Evolutionary conservation across 2,329 filamentous ascomycete genomes (phyloP).

Genomic region (Emergomyces orientalis): DNA sequence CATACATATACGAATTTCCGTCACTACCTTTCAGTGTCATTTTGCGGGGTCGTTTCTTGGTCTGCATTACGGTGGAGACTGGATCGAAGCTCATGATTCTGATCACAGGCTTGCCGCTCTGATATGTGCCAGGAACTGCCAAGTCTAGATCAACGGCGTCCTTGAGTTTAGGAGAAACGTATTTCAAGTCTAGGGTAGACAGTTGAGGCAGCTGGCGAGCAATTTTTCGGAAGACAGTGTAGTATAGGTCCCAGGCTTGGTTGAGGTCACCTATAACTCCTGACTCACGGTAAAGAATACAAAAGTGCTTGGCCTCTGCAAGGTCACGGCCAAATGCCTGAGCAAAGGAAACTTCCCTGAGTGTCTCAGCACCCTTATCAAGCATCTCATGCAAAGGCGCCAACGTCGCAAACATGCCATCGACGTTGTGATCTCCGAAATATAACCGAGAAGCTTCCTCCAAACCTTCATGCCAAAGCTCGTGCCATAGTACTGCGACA

Average conservation of each 20-base stretch:
- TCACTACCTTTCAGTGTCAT: constrained; percentile 83
- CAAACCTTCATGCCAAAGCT: constrained; percentile 95
- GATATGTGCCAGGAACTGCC: constrained; percentile 91
- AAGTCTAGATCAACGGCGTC: constrained; percentile 77
- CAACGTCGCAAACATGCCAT: constrained; percentile 90
- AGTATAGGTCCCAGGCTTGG: constrained; percentile 98
- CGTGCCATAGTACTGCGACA: constrained; percentile 95
- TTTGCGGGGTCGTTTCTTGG: constrained; percentile 90
- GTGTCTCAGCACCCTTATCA: constrained; percentile 81
- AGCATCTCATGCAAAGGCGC: constrained; percentile 86
- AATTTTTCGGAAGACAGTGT: constrained; percentile 95
- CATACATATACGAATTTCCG: constrained; percentile 75
- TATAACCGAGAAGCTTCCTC: constrained; percentile 95
- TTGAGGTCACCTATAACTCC: constrained; percentile 89
- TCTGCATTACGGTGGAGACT: constrained; percentile 84
- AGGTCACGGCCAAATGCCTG: constrained; percentile 95
- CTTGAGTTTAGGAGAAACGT: constrained; percentile 90
- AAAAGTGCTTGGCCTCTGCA: constrained; percentile 92
- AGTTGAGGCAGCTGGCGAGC: constrained; percentile 86
- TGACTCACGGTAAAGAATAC: constrained; percentile 80
- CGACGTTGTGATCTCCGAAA: constrained; percentile 94
- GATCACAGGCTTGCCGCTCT: constrained; percentile 68
- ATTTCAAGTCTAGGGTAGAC: constrained; percentile 85
- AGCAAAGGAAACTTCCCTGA: constrained; percentile 92
- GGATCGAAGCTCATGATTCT: constrained; percentile 83